Evolutionary conservation across 2,329 filamentous ascomycete genomes (phyloP).

Genomic region (Rugonectria rugulosa): DNA sequence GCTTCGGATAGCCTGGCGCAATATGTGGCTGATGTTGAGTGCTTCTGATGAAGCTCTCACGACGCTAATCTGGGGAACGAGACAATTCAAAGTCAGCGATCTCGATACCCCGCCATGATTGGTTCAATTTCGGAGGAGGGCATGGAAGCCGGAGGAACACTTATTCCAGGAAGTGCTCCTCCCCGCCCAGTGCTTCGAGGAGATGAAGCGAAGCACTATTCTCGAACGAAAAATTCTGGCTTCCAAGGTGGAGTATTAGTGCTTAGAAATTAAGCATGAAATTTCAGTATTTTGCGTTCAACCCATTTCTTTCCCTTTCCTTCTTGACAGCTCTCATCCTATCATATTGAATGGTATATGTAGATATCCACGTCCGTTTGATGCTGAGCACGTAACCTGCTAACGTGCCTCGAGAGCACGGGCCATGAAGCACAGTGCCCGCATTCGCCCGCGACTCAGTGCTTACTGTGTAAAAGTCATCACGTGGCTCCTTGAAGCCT

Average conservation of each 20-base stretch:
- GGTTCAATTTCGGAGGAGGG: conserved; percentile 22
- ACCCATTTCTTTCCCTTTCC: too few species aligned
- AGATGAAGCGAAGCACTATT: too few species aligned
- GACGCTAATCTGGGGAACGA: conserved; percentile 8
- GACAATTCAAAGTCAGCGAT: conserved; percentile 7
- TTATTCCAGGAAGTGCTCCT: neutral
- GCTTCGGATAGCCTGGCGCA: neutral
- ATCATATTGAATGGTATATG: too few species aligned
- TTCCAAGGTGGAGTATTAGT: too few species aligned
- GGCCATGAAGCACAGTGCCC: conserved; percentile 39
- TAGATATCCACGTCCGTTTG: too few species aligned
- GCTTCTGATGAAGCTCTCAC: conserved; percentile 20
- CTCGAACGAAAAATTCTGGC: too few species aligned
- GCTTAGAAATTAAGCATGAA: too few species aligned
- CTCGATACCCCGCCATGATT: conserved; percentile 34
- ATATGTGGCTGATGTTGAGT: conserved; percentile 1
- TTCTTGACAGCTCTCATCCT: too few species aligned
- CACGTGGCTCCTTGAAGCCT: conserved; percentile 43
- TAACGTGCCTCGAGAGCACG: too few species aligned
- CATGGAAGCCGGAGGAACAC: neutral
- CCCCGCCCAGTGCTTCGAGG: too few species aligned
- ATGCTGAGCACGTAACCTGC: too few species aligned
- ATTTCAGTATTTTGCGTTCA: too few species aligned
- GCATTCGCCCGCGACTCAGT: conserved; percentile 12
- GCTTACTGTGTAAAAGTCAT: conserved; percentile 40